Evolutionary conservation across 2,329 filamentous ascomycete genomes (phyloP), one percentile per base, ranked within the genome.

Genomic region (Mycogone perniciosa): DNA sequence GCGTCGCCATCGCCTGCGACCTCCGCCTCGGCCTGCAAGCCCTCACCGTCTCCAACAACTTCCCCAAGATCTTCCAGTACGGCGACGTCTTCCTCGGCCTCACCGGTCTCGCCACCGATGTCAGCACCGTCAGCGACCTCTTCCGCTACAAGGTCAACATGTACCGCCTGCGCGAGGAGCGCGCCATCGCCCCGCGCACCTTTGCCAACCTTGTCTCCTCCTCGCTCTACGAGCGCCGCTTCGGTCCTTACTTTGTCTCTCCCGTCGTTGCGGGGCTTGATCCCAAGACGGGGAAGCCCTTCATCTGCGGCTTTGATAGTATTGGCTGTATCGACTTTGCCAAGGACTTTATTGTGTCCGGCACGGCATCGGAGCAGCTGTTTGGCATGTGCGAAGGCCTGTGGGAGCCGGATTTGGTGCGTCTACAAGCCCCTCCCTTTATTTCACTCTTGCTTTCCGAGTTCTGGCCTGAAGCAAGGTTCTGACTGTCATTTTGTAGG

Each of bases 71-170:
- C 79, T 97, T 97, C 84, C 84, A 86, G 72, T 97, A 95, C 80
- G 90, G 89, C 66, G 89, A 92, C 54, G 89, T 93, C 63, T 96
- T 95, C 74, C 87, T 99, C 34, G 93, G 93, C 51, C 84, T 99
- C 55, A 97, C 93, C 4, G 93, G 93, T 50, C 88, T 99, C 46
- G 93, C 93, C 55, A 99, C 93, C 62, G 93, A 99, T 70, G 90
- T 99, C 58, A 82, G 82, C 58, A 97, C 92, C 61, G 92, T 99
- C 61, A 88, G 86, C 63, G 92, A 99, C 74, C 86, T 97, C 60
- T 95, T 99, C 82, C 90, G 93, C 67, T 97, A 96, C 84, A 99
- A 99, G 81, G 89, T 95, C 71, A 99, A 99, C 82, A 95, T 99
- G 88, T 99, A 99, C 82, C 88, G 93, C 59, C 83, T 99, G 65